Evolutionary conservation across 257 asterid genomes (phyloP).

Genomic region (Solanum corneliomulleri): DNA sequence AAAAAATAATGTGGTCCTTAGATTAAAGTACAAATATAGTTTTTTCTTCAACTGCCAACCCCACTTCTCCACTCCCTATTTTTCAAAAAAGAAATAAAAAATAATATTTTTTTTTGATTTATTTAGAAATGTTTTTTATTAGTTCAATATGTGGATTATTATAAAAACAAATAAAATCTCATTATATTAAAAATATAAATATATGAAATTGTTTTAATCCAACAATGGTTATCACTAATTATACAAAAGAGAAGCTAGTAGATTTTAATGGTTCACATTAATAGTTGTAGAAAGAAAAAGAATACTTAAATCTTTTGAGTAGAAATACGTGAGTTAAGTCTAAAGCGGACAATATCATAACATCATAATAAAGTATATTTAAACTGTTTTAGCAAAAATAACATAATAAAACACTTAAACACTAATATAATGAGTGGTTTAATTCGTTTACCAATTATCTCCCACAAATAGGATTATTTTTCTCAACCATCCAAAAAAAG

Average conservation of each 20-base stretch:
- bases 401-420: neutral
- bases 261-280: neutral
- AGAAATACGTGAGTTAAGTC: neutral
- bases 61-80: neutral
- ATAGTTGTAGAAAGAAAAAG: neutral
- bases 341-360: neutral
- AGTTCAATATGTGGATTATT: neutral
- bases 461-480: neutral
- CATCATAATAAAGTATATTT: neutral
- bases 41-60: neutral
- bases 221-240: neutral
- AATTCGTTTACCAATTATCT: neutral
- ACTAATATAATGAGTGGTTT: neutral
- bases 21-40: neutral
- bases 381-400: neutral
- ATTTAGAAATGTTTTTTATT: neutral
- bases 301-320: neutral
- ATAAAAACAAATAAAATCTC: neutral
- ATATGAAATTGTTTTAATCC: neutral
- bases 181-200: neutral
- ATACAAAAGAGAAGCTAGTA: neutral
- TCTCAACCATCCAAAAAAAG: neutral
- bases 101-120: neutral
- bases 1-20: constrained; percentile 3
- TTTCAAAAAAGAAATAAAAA: too few relatives aligned